Base-by-base conservation (phyloP, 768 basidiomycete genomes). In the Mycena sanguinolenta region DNA sequence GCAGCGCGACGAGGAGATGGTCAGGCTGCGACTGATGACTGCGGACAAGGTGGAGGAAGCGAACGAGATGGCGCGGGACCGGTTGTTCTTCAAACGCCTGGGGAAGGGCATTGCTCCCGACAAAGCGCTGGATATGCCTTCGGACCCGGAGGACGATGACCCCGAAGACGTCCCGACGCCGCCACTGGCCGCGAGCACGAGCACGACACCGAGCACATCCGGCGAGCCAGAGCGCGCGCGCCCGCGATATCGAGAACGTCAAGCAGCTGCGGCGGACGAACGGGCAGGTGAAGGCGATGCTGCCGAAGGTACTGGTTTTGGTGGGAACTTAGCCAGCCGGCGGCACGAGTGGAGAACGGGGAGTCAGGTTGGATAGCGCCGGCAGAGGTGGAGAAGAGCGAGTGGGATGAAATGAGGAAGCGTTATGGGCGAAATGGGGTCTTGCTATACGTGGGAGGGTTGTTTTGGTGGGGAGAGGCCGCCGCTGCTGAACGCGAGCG, bases 391-490 rank as follows among this genome's bases (percentile, higher is more conserved):
- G 50, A 52, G 6, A 2, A 8, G 23, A 25, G 14, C 10, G 50
- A 52, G 25, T 52, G 50, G 50, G 23, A 13, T n/a, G 50, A 28
- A 6, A 27, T 52, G 50, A 25, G 23, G 1, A n/a, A 28, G 50
- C 23, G 23, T n/a, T 27, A 23, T 27, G 50, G 50, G 23, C 21
- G 50, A 16, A 52, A 57, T 14, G 21, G 55, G 2, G n/a, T 57
- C 34, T 34, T 57, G 1, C 7, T 57, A 34, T 57, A 21, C 30
- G 32, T 57, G 13, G 55, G 55, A 0, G 55, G 21, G 0, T 23
- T 57, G 55, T 23, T 57, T 7, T 57, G 32, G 55, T 57, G 55
- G 55, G 55, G 55, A 36, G 55, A 57, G 34, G 34, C 17, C 5
- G 55, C 34, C 0, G 55, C 55, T 8, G 32, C 16, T 17, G 19